These are phyloP conservation scores for Beauveria brongniartii DNA, from an alignment of 2,329 filamentous ascomycete species.

Conservation along the genomic window DNA sequence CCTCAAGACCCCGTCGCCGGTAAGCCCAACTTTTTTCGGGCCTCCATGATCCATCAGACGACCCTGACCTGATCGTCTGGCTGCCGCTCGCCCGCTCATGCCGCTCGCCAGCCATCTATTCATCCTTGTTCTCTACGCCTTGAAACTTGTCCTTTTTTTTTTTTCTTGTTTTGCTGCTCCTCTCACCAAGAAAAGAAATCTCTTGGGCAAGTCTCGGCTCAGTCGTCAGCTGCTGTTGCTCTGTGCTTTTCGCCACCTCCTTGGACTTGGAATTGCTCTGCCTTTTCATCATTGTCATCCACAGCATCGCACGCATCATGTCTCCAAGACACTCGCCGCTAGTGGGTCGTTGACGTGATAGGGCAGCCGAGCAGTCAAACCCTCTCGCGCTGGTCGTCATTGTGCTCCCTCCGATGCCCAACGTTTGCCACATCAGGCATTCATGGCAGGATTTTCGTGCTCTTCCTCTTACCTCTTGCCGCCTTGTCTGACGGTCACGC, in stretches of 20 bases:
- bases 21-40: background rate
- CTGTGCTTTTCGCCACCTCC: background rate
- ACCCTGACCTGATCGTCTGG: conserved; percentile 2
- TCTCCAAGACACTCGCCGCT: background rate
- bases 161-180: background rate
- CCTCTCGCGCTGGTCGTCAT: background rate
- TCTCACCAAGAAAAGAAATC: background rate
- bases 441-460: background rate
- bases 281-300: background rate
- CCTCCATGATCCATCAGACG: background rate
- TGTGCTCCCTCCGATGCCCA: conserved; percentile 1
- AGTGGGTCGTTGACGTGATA: conserved; percentile 8
- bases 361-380: background rate
- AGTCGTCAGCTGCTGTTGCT: background rate
- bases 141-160: background rate
- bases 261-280: background rate
- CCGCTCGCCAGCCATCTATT: background rate
- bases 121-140: background rate
- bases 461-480: background rate
- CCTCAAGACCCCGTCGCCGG: background rate
- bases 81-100: background rate
- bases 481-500: background rate
- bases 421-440: conserved; percentile 1
- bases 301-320: background rate
- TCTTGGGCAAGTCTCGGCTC: background rate